Evolutionary conservation across 2,329 filamentous ascomycete genomes (phyloP).

Genomic region (Emergomyces africanus): DNA sequence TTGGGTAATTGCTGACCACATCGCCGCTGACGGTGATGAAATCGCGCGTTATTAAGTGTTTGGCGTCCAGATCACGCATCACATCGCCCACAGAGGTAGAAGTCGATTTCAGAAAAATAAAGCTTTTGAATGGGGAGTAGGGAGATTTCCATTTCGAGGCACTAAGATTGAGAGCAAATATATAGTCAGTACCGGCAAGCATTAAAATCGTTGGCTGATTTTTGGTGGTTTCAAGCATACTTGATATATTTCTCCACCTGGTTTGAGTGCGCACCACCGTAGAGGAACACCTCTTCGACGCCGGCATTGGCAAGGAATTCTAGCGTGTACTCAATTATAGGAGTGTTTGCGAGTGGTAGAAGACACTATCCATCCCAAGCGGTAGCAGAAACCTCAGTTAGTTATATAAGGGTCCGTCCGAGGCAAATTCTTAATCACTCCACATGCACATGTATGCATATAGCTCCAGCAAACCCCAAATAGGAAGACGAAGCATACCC

Average conservation of each 20-base stretch:
- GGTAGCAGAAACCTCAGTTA: neutral
- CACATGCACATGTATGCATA: too few species aligned
- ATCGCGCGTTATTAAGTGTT: conserved; percentile 73
- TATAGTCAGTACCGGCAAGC: neutral
- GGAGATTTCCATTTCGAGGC: conserved; percentile 60
- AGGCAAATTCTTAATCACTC: neutral
- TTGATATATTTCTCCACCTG: conserved; percentile 79
- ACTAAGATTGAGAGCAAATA: conserved; percentile 18
- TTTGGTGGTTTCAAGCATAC: conserved; percentile 20
- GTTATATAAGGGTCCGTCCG: neutral
- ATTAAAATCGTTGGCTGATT: neutral
- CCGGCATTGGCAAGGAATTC: conserved; percentile 92
- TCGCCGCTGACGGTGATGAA: conserved; percentile 91
- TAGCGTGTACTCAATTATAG: conserved; percentile 93
- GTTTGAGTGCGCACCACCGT: conserved; percentile 76
- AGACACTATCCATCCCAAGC: conserved; percentile 54
- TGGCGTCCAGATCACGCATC: conserved; percentile 81
- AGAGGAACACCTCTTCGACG: conserved; percentile 88
- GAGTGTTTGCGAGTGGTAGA: conserved; percentile 81
- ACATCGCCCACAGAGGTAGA: conserved; percentile 85
- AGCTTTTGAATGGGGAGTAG: conserved; percentile 65
- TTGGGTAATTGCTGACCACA: conserved; percentile 73
- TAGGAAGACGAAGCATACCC: conserved; percentile 45
- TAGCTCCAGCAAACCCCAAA: too few species aligned
- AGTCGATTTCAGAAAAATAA: conserved; percentile 78